These are phyloP conservation scores for Fomes fomentarius DNA, from an alignment of 1,284 basidiomycete species.

Conservation along the genomic window DNA sequence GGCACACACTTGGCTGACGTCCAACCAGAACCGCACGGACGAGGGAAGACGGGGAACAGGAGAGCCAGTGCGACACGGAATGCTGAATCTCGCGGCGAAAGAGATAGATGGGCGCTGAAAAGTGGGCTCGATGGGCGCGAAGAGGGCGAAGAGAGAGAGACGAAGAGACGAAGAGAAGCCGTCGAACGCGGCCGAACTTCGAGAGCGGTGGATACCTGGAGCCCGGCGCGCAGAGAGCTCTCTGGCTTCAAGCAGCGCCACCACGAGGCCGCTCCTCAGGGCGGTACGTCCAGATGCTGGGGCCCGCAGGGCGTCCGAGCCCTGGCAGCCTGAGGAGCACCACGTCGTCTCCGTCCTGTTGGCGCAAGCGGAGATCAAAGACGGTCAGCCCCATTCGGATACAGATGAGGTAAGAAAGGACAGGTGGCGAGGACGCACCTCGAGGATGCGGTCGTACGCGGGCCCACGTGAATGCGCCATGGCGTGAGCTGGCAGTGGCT, in stretches of 20 bases:
- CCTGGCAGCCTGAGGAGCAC: conserved; percentile 14
- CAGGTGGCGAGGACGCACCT: conserved; percentile 19
- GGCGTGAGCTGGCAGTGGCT: conserved; percentile 11
- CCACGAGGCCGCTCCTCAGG: conserved; percentile 26
- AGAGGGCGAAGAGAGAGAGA: no score
- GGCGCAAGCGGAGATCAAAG: neutral
- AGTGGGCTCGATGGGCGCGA: no score
- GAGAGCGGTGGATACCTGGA: neutral
- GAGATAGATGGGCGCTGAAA: neutral
- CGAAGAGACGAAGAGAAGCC: conserved; percentile 3
- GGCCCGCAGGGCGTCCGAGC: conserved; percentile 1
- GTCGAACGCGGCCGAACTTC: neutral
- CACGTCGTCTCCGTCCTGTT: conserved; percentile 24
- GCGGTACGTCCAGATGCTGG: conserved; percentile 22
- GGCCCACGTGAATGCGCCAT: conserved; percentile 21
- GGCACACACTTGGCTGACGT: conserved; percentile 11
- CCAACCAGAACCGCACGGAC: conserved; percentile 16
- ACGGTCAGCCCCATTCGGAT: conserved; percentile 15
- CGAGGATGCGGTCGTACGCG: conserved; percentile 22
- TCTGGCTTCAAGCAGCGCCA: conserved; percentile 17
- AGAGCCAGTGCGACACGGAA: neutral
- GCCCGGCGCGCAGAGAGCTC: neutral
- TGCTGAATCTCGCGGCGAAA: no score
- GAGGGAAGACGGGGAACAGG: conserved; percentile 1
- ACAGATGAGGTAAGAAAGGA: conserved; percentile 11